Evolutionary conservation across 2,329 filamentous ascomycete species (phyloP), one percentile per base, ranked within the genome.

Genomic region (Lachnellula subtilissima): DNA sequence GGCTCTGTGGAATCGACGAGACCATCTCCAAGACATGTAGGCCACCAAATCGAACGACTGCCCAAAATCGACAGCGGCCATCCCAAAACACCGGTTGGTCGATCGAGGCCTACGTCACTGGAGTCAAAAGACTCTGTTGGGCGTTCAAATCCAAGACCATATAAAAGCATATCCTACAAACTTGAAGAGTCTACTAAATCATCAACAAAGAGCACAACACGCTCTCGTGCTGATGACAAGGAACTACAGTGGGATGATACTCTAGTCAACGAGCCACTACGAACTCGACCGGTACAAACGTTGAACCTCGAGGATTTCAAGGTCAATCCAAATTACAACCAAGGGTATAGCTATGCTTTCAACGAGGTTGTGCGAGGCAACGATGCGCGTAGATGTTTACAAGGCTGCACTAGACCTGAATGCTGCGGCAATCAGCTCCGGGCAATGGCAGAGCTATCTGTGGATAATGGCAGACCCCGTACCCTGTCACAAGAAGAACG

Each of bases 281-380:
- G 79, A 22, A 52, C 67, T 19, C 72, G 71, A 25, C 71, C 75
- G 0, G 45, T 78, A 4, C 54, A 67, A 14, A 67, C 70, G 25
- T 72, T 83, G 4, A 68, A 61, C 12, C 65, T 76, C 1, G 70
- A 74, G 22, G 79, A 88, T 71, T 89, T 89, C 74, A 86, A 81
- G 64, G 75, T 87, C 57, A 88, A 89, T 54, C 79, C 83, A 2
- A 70, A 73, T 3, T 78, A 76, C 64, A 86, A 85, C 56, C 74
- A 83, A 51, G 82, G 83, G 6, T 71, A 79, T 42, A 76, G 81
- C 53, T 84, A 78, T 65, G 84, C 85, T 11, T 88, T 80, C 66
- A 71, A 73, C 7, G 80, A 86, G 54, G 80, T 84, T 11, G 75
- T 87, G 32, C 82, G 85, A 53, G 79, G 77, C 42, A 78, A 76